Evolutionary conservation across 257 asterid species (phyloP), one percentile per base, ranked within the genome.

Genomic region (Thymus mandschuricus): DNA sequence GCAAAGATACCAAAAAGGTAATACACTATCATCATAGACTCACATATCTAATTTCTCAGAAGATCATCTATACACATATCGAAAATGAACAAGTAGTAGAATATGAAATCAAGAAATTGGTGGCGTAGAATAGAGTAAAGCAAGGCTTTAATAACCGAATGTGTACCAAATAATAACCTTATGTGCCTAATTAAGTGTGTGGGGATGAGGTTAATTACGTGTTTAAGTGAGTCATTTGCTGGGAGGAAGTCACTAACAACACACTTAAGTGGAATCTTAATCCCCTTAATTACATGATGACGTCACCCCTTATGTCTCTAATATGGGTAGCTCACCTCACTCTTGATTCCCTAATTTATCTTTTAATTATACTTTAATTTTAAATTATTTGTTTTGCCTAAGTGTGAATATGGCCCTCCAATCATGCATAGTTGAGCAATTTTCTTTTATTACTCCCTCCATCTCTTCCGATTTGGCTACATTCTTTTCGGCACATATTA

Each of bases 201-300:
- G 68, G 76, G 73, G 44, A 35, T 46, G 49, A 40, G 29, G 15
- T 31, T 74, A 69, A 49, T 74, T 77, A 59, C 81, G 77, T 65
- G 75, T 78, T 65, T 13, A 44, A 6, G 41, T 55, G 76, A 49
- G 52, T 55, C 72, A 61, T 62, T 68, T 46, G 61, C 67, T 66
- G 66, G 75, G 83, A 51, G 68, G 66, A 69, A 48, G 57, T 64
- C 66, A 51, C 73, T 8, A 31, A 60, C 64, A 71, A 63, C 34
- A 66, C 9, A 70, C 10, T 30, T 58, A 9, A 7, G 55, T 35
- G 61, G 60, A 38, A 79, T 78, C 55, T 31, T 71, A 64, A 45
- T 56, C 52, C 59, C n/a, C 6, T 4, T 15, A 30, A 57, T 60
- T 55, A 31, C 31, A 11, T 28, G 54, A 31, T 57, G 65, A 64